Evolutionary conservation across 352 stramenopile genomes (phyloP).

Genomic region (Pilasporangium apinafurcum): DNA sequence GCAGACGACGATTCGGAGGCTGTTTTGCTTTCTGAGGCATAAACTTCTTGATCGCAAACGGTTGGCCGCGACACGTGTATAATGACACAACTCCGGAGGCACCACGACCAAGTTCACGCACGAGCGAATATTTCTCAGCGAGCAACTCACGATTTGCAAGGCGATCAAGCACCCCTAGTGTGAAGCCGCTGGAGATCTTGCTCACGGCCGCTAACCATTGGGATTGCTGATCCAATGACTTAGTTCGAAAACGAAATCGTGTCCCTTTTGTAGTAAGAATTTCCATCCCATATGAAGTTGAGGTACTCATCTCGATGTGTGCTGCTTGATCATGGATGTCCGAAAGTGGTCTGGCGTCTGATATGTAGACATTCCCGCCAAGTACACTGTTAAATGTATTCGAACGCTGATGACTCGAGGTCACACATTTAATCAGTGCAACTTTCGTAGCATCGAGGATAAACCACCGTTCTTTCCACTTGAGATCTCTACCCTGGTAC

Average conservation of each 20-base stretch:
- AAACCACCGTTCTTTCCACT: slow-evolving; percentile 72
- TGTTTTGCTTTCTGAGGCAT: slow-evolving; percentile 44
- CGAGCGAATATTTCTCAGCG: slow-evolving; percentile 55
- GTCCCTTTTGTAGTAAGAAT: slow-evolving; percentile 20
- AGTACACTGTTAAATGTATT: slow-evolving; percentile 21
- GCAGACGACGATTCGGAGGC: slow-evolving; percentile 41
- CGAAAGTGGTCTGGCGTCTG: slow-evolving; percentile 14
- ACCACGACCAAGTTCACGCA: slow-evolving; percentile 67
- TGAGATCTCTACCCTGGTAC: slow-evolving; percentile 35
- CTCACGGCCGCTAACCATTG: slow-evolving; percentile 37
- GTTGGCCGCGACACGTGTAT: slow-evolving; percentile 61
- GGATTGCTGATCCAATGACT: slow-evolving; percentile 28
- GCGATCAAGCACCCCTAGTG: slow-evolving; percentile 31
- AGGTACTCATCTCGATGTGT: background rate
- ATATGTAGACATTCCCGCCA: slow-evolving; percentile 25
- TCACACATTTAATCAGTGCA: slow-evolving; percentile 44
- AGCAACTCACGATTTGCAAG: slow-evolving; percentile 51
- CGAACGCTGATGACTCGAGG: slow-evolving; percentile 18
- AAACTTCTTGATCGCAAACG: slow-evolving; percentile 70
- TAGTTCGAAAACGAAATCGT: slow-evolving; percentile 34
- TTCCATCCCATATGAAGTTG: slow-evolving; percentile 14
- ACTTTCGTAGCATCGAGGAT: slow-evolving; percentile 32
- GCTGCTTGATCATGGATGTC: background rate
- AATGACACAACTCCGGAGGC: slow-evolving; percentile 65
- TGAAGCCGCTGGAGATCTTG: slow-evolving; percentile 39